These are phyloP conservation scores for Clohesyomyces aquaticus DNA, from an alignment of 495 filamentous ascomycete genomes.

Conservation along the genomic window DNA sequence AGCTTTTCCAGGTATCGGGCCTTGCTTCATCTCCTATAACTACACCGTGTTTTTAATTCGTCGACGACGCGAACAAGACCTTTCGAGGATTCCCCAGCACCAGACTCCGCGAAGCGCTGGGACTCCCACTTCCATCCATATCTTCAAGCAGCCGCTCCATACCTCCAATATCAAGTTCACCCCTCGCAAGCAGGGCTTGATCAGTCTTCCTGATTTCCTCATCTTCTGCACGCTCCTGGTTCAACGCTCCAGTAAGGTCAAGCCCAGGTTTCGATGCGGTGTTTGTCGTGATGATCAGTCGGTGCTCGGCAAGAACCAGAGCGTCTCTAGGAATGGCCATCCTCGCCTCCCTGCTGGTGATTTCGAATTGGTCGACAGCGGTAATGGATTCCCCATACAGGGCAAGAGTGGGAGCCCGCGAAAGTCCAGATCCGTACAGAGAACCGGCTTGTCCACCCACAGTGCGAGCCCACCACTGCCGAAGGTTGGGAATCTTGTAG, in stretches of 20 bases:
- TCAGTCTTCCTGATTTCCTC: constrained; percentile 37
- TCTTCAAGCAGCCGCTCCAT: constrained; percentile 47
- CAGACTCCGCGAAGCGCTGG: constrained; percentile 13
- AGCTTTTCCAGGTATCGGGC: neutral
- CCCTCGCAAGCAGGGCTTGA: constrained; percentile 43
- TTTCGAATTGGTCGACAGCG: constrained; percentile 41
- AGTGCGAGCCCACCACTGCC: constrained; percentile 46
- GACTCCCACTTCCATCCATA: constrained; percentile 38
- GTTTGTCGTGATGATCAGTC: constrained; percentile 43
- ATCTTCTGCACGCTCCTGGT: constrained; percentile 28
- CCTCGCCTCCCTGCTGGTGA: constrained; percentile 34
- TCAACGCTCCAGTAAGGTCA: constrained; percentile 23
- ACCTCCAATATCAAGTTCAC: constrained; percentile 48
- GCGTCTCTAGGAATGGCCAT: constrained; percentile 38
- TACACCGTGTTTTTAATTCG: constrained; percentile 2
- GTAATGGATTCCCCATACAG: constrained; percentile 41
- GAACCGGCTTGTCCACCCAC: constrained; percentile 32
- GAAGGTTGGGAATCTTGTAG: constrained; percentile 46
- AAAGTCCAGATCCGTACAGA: constrained; percentile 40
- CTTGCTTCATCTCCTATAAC: neutral
- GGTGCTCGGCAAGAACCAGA: constrained; percentile 44
- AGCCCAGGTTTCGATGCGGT: constrained; percentile 14
- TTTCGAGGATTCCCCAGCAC: constrained; percentile 37
- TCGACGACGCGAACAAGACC: constrained; percentile 46
- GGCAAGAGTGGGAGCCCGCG: constrained; percentile 38